Conservation (phyloP, 495 filamentous ascomycete species). For the Pyrenopolyporus hunteri region DNA sequence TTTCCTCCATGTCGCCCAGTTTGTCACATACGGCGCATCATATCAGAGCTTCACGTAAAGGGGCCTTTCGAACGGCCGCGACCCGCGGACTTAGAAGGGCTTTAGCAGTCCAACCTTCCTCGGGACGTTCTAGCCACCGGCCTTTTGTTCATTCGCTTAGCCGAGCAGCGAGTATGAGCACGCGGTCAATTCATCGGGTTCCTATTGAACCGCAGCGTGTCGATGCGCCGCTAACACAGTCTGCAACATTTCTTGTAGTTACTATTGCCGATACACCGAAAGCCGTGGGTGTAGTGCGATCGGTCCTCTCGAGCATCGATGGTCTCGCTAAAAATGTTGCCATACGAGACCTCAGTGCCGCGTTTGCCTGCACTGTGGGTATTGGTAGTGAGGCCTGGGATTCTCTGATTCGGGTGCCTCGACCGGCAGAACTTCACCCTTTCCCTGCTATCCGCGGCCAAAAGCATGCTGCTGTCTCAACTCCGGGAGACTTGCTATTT, state of each 20-base stretch:
- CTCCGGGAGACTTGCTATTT: slow-evolving; percentile 62
- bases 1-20: background rate
- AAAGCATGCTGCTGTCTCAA: slow-evolving; percentile 56
- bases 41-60: background rate
- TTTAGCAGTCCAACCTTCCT: background rate
- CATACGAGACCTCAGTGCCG: slow-evolving; percentile 56
- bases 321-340: slow-evolving; percentile 60
- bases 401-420: slow-evolving; percentile 49
- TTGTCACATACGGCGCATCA: background rate
- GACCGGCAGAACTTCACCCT: slow-evolving; percentile 59
- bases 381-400: slow-evolving; percentile 61
- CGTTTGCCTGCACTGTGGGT: slow-evolving; percentile 60
- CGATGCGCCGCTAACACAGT: slow-evolving; percentile 56
- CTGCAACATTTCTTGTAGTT: slow-evolving; percentile 61
- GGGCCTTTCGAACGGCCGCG: background rate
- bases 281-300: slow-evolving; percentile 50
- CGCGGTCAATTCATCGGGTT: slow-evolving; percentile 11
- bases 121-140: background rate
- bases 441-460: slow-evolving; percentile 55
- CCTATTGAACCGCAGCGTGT: slow-evolving; percentile 48
- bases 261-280: slow-evolving; percentile 40
- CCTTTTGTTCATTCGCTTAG: background rate
- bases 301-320: slow-evolving; percentile 51
- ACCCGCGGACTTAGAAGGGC: background rate
- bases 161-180: slow-evolving; percentile 18